phyloP scores from a whole-genome alignment of 805 yeast species.

The Wickerhamiella sergipiensis region DNA sequence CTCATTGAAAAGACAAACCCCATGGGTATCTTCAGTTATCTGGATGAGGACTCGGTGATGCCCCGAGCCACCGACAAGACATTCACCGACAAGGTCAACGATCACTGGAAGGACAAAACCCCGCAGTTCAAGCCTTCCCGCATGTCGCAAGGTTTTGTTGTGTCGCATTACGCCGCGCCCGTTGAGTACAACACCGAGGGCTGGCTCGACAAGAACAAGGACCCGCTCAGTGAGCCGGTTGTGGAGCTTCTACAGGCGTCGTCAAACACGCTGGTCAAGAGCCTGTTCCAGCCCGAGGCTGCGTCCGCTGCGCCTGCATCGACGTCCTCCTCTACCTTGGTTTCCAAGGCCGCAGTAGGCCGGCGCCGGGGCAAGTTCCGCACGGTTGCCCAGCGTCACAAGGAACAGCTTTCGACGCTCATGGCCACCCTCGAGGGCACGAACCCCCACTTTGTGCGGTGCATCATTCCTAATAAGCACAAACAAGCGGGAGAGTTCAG shows the following conservation, averaged over 20 bases:
- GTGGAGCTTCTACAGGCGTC: conserved; percentile 49
- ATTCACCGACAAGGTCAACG: conserved; percentile 64
- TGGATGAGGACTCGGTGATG: conserved; percentile 91
- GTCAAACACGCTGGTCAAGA: conserved; percentile 38
- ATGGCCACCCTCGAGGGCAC: conserved; percentile 65
- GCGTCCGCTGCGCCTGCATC: conserved; percentile 17
- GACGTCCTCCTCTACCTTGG: conserved; percentile 15
- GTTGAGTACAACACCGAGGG: conserved; percentile 89
- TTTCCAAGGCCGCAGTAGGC: conserved; percentile 8
- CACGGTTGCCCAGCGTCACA: conserved; percentile 81
- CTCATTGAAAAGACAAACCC: conserved; percentile 65
- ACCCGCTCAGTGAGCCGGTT: conserved; percentile 73
- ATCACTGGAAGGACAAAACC: conserved; percentile 43
- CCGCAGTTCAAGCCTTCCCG: conserved; percentile 60
- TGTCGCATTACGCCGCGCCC: conserved; percentile 89
- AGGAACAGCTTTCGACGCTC: conserved; percentile 61
- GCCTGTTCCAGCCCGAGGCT: conserved; percentile 34
- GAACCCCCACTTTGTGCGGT: conserved; percentile 92
- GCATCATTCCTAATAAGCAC: conserved; percentile 77
- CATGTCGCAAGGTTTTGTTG: conserved; percentile 60
- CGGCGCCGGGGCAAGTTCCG: conserved; percentile 34
- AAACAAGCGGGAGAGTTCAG: conserved; percentile 63
- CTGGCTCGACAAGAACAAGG: conserved; percentile 90
- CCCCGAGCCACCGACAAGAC: conserved; percentile 79
- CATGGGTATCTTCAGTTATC: conserved; percentile 69